phyloP scores from a whole-genome alignment of 169 alveolate species.

The Eimeria acervulina region DNA sequence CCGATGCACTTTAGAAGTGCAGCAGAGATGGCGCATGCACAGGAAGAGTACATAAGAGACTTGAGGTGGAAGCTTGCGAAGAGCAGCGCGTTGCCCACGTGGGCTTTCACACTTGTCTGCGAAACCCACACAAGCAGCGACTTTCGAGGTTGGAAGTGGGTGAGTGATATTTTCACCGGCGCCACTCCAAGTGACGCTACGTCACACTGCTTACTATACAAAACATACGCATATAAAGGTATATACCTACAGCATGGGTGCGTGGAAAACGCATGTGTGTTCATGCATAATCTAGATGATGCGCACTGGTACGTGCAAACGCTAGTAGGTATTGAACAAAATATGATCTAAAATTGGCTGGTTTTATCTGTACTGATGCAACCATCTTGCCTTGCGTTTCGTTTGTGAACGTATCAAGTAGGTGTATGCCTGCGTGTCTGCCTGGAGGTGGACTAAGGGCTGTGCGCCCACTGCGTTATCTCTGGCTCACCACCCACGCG shows the following conservation, averaged over 20 bases:
- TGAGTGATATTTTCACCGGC: background rate
- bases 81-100: constrained; percentile 50
- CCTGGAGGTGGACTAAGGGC: background rate
- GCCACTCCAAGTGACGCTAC: background rate
- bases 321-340: background rate
- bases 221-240: no score
- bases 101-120: constrained; percentile 62
- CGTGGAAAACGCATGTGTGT: background rate
- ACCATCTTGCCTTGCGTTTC: background rate
- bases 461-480: background rate
- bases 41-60: constrained; percentile 24
- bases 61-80: constrained; percentile 36
- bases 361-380: background rate
- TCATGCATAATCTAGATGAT: background rate
- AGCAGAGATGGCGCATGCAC: constrained; percentile 43
- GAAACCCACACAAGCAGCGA: background rate
- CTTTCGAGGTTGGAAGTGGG: no score
- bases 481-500: constrained; percentile 68
- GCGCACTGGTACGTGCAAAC: background rate
- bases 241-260: background rate
- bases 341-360: background rate
- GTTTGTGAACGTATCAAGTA: background rate
- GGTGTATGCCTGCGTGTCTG: background rate
- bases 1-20: constrained; percentile 56
- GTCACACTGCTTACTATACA: no score